Evolutionary conservation across 2,329 filamentous ascomycete species (phyloP), one percentile per base, ranked within the genome.

Genomic region (Phialocephala subalpina): DNA sequence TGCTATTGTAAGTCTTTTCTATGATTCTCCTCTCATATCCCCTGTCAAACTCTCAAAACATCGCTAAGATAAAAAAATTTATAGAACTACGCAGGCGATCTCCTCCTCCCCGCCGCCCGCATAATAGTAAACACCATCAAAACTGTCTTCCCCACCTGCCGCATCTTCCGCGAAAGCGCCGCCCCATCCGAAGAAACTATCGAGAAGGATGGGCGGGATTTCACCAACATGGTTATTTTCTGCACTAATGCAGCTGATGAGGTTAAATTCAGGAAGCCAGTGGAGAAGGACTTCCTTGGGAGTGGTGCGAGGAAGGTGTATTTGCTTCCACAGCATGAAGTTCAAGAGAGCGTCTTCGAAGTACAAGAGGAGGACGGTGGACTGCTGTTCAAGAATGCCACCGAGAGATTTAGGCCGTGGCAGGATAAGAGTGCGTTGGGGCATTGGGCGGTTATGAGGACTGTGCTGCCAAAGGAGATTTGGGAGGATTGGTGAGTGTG

Each of bases 151-250:
- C 91, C 93, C n/a, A 87, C 89, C 3, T 99, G 96, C 80, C 92
- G 94, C 67, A 88, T 97, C 73, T 99, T 94, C 85, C 90, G 96
- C 68, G 96, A 99, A 79, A 84, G 86, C 29, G 83, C 87, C 3
- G 80, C 83, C 0, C 79, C 82, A 2, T 81, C 86, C 4, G 78
- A 80, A 1, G 79, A 81, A 27, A 79, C 81, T 8, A 78, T 87
- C 25, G 81, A 82, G 40, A 76, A 80, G 49, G 78, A 82, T 20
- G 82, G 82, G 2, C 80, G 81, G 33, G 92, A 97, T 75, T 97
- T 98, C 78, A 93, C 94, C 76, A 99, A 99, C 82, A 93, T 98
- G 86, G 92, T 98, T 56, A 89, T 98, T 67, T 97, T 97, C 82
- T 99, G 96, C 83, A 80, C 63, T 22, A 76, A 74, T 40, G 56